Evolutionary conservation across 768 basidiomycete genomes (phyloP).

Genomic region (Suillus discolor): DNA sequence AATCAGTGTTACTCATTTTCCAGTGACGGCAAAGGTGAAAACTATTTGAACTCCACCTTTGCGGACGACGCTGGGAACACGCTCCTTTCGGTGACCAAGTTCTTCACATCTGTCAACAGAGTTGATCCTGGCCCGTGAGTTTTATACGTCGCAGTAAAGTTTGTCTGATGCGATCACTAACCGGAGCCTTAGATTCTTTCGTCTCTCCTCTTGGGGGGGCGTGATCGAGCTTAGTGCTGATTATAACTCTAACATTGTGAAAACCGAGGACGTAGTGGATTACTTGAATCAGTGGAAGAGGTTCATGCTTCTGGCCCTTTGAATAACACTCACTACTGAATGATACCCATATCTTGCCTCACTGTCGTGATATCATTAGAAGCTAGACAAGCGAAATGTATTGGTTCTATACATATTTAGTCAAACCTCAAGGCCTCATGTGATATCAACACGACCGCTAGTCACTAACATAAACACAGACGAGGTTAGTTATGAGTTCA

Average conservation of each 20-base stretch:
- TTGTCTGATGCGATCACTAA: not conserved
- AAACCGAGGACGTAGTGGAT: not conserved
- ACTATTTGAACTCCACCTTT: not conserved
- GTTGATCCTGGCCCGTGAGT: not conserved
- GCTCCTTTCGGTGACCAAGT: not conserved
- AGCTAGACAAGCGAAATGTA: not conserved
- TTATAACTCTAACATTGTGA: not conserved
- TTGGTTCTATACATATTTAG: too few species aligned
- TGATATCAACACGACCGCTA: too few species aligned
- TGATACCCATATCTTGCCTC: not conserved
- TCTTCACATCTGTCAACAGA: not conserved
- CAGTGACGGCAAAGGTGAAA: not conserved
- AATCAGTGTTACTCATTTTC: not conserved
- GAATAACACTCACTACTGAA: not conserved
- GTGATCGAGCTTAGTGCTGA: not conserved
- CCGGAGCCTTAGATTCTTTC: not conserved
- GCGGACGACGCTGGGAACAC: not conserved
- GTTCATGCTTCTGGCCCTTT: not conserved
- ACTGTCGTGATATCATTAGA: too few species aligned
- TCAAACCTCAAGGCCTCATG: too few species aligned
- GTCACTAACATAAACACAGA: too few species aligned
- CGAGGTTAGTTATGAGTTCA: too few species aligned
- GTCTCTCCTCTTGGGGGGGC: not conserved
- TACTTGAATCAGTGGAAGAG: not conserved
- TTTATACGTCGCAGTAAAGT: not conserved